phyloP scores from a whole-genome alignment of 805 yeast species.

The Saccharomyces paradoxus region DNA sequence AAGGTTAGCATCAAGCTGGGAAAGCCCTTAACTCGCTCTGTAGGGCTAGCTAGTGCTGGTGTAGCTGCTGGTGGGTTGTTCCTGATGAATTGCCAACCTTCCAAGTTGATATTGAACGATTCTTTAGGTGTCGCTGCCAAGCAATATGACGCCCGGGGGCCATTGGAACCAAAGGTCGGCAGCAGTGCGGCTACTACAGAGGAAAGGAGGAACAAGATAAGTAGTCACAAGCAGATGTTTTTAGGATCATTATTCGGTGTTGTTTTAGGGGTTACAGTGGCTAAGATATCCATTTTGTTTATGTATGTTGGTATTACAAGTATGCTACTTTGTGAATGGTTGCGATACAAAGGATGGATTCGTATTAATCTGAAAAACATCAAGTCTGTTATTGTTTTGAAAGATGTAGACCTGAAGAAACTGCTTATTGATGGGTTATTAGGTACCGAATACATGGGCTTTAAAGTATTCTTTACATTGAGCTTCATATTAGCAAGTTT shows the following conservation, averaged over 20 bases:
- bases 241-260: slow-evolving; percentile 25
- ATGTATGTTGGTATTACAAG: slow-evolving; percentile 18
- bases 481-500: neutral
- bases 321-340: slow-evolving; percentile 19
- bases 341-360: slow-evolving; percentile 6
- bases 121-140: neutral
- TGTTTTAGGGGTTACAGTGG: slow-evolving; percentile 20
- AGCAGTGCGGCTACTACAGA: neutral
- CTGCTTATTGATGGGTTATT: neutral
- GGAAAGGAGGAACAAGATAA: slow-evolving; percentile 1
- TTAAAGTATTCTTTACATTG: neutral
- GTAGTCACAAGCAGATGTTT: slow-evolving; percentile 20
- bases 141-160: neutral
- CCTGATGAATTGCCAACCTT: neutral
- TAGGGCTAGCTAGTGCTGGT: neutral
- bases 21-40: neutral
- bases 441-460: neutral
- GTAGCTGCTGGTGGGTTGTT: neutral
- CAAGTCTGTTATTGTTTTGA: neutral
- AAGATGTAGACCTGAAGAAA: neutral
- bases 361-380: neutral
- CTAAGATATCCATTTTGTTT: slow-evolving; percentile 21
- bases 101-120: neutral
- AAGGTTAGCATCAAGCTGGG: neutral
- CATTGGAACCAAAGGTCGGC: neutral